Conservation (phyloP, 1,284 basidiomycete genomes). For the Bjerkandera adusta region DNA sequence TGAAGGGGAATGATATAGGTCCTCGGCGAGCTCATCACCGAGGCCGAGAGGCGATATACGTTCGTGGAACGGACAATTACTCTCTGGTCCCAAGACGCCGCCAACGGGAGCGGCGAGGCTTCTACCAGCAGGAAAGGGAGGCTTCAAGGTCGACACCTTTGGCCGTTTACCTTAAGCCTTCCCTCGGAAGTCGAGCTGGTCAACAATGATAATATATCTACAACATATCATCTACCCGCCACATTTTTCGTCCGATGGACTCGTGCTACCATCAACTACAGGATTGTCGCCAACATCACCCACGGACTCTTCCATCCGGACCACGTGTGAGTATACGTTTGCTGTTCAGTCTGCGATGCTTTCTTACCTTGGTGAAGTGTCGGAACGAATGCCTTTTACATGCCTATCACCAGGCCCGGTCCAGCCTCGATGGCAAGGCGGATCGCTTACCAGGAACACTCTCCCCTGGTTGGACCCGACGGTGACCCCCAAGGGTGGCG, state of each 20-base stretch:
- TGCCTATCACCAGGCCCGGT: constrained; percentile 38
- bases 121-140: constrained; percentile 43
- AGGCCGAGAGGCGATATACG: constrained; percentile 41
- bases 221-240: constrained; percentile 38
- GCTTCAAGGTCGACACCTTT: constrained; percentile 41
- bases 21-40: constrained; percentile 24
- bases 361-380: constrained; percentile 11
- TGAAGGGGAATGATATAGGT: constrained; percentile 14
- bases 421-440: constrained; percentile 44
- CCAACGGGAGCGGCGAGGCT: no score
- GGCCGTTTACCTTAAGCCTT: constrained; percentile 45
- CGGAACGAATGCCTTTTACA: constrained; percentile 35
- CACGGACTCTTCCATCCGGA: constrained; percentile 23
- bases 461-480: constrained; percentile 42
- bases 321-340: constrained; percentile 22
- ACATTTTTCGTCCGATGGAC: constrained; percentile 49
- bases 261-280: constrained; percentile 51
- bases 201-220: constrained; percentile 4
- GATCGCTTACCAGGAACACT: constrained; percentile 43
- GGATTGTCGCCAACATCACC: constrained; percentile 40
- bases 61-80: constrained; percentile 43
- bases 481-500: constrained; percentile 50
- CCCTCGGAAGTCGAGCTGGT: constrained; percentile 32
- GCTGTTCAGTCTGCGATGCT: background rate
- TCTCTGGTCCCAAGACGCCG: no score